Base-by-base conservation (phyloP, 306 rosid species). In the Sphenostylis stenocarpa region DNA sequence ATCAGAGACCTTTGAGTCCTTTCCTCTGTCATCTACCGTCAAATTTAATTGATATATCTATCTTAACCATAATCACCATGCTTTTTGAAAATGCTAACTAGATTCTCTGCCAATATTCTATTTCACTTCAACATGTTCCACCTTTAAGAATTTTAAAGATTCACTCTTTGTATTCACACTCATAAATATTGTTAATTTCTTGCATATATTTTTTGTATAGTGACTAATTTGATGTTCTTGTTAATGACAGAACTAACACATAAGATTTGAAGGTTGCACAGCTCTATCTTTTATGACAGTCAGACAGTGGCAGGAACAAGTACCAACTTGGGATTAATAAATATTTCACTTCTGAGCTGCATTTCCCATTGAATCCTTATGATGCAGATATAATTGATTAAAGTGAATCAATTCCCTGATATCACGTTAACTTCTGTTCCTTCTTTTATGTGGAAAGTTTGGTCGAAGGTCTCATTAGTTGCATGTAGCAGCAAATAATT, bases 31-130 rank as follows among this genome's bases (percentile, higher is more conserved):
- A 43, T 81, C 67, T 38, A 68, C 66, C 61, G 6, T 47, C 34
- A 52, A 74, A 52, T 44, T 24, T 24, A 39, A 31, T 28, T 78
- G 6, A 74, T 26, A 36, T 26, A 26, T 60, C 8, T 13, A 53
- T 76, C 82, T 45, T 58, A 14, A 44, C 71, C 82, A 53, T 48
- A 49, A 39, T 49, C 76, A 71, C 53, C 69, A 26, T 12, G 34
- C 72, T 72, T 79, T 80, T 49, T 77, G 67, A 13, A 48, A 48
- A 56, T 57, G 7, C 23, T n/a, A 29, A 5, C 24, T n/a, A 49
- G 81, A 73, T 83, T 74, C 81, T n/a, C 47, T 17, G 8, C 4
- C 47, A 63, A 63, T 56, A 13, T 56, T 29, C 44, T 58, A 13
- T 3, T 24, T 15, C 65, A 14, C 38, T 58, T 61, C 44, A 31